Evolutionary conservation across 176 grass and related monocot genomes (phyloP).

Genomic region (Musa schizocarpa): DNA sequence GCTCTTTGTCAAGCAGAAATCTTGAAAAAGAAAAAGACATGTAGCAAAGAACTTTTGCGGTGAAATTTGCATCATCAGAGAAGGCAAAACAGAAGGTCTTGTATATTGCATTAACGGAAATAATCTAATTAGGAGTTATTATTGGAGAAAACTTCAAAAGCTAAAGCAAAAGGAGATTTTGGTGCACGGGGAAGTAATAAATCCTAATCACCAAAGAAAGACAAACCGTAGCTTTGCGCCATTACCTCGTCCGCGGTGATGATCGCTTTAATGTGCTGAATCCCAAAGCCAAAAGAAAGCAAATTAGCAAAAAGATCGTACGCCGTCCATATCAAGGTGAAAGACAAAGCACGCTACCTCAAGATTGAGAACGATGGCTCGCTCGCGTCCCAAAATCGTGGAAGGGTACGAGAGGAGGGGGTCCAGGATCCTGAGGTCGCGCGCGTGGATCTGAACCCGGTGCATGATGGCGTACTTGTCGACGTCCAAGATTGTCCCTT

Average conservation of each 20-base stretch:
- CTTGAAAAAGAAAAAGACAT: no score
- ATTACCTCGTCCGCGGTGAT: conserved; percentile 95
- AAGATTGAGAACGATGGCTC: conserved; percentile 93
- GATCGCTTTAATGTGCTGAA: conserved; percentile 98
- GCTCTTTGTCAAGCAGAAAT: not conserved
- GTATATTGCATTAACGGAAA: not conserved
- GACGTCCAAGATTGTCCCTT: conserved; percentile 70
- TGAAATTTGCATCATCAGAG: not conserved
- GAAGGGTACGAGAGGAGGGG: conserved; percentile 95
- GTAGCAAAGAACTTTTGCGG: no score
- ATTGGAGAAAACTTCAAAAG: not conserved
- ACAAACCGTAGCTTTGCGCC: not conserved
- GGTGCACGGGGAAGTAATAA: no score
- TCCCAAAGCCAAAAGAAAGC: conserved; percentile 8
- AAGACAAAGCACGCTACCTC: conserved; percentile 36
- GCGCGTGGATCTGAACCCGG: conserved; percentile 85
- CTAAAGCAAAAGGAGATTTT: not conserved
- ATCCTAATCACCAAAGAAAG: not conserved
- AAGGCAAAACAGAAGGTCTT: not conserved
- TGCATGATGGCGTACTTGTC: conserved; percentile 99
- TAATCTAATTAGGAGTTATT: not conserved
- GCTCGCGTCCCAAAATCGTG: conserved; percentile 86
- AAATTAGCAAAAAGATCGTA: conserved; percentile 6
- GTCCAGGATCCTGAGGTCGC: conserved; percentile 92
- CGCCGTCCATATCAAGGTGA: not conserved